Percentiles rank a stretch among this genome's conserved stretches.
Evolutionary conservation across 2,329 filamentous ascomycete species (phyloP).

Genomic region (Leptographium procerum): DNA sequence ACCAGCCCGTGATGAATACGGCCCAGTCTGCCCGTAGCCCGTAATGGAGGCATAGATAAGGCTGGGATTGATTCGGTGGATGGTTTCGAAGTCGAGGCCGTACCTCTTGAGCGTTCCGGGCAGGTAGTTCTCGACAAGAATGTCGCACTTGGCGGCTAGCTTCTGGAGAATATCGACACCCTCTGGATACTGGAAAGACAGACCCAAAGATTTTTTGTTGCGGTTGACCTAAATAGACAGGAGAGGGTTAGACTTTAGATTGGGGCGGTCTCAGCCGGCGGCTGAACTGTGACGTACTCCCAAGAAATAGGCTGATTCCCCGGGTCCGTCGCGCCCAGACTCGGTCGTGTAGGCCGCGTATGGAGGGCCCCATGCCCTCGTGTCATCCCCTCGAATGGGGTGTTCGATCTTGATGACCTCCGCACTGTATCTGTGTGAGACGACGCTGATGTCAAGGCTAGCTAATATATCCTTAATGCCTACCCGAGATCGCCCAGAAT

Average conservation of each 20-base stretch:
- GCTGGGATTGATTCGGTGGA: conserved; percentile 69
- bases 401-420: conserved; percentile 98
- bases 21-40: conserved; percentile 91
- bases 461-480: conserved; percentile 2
- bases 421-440: conserved; percentile 44
- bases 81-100: conserved; percentile 71
- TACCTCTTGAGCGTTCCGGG: conserved; percentile 87
- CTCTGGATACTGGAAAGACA: conserved; percentile 78
- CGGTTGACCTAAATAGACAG: conserved; percentile 61
- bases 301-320: conserved; percentile 91
- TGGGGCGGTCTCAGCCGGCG: background rate
- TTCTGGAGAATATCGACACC: conserved; percentile 82
- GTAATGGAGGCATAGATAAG: conserved; percentile 95
- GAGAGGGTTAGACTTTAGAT: background rate
- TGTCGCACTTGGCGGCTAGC: conserved; percentile 73
- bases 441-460: background rate
- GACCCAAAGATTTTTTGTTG: conserved; percentile 87
- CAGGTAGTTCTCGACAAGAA: conserved; percentile 94
- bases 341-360: conserved; percentile 67
- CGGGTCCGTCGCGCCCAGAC: conserved; percentile 52
- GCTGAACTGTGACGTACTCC: conserved; percentile 44
- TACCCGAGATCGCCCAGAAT: conserved; percentile 94
- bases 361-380: conserved; percentile 89
- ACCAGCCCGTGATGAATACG: conserved; percentile 74
- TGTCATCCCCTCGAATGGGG: conserved; percentile 83